Evolutionary conservation across 2,329 filamentous ascomycete genomes (phyloP).

Genomic region (Sarocladium oryzae): DNA sequence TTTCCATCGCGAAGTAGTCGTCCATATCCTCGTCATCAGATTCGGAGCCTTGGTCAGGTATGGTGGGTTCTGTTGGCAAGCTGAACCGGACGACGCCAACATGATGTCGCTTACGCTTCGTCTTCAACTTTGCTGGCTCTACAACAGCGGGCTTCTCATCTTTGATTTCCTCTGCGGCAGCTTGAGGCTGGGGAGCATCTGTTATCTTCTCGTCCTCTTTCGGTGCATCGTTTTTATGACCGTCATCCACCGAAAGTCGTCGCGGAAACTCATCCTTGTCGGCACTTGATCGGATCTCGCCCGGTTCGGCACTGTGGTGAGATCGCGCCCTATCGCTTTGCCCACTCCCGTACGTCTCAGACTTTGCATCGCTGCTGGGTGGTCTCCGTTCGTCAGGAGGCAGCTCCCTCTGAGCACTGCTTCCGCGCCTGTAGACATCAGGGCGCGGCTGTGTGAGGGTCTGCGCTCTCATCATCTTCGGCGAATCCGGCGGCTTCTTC

Average conservation of each 20-base stretch:
- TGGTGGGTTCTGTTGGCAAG: conserved; percentile 30
- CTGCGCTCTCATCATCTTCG: conserved; percentile 43
- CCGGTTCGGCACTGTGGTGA: conserved; percentile 39
- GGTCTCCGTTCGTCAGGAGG: conserved; percentile 39
- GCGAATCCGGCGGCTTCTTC: conserved; percentile 46
- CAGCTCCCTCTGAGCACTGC: conserved; percentile 26
- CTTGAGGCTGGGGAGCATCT: neutral
- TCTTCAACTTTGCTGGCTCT: conserved; percentile 14
- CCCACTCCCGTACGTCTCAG: conserved; percentile 27
- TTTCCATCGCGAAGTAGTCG: conserved; percentile 48
- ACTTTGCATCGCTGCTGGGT: conserved; percentile 47
- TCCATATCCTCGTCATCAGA: conserved; percentile 54
- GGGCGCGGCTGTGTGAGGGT: conserved; percentile 40
- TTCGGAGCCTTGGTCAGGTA: conserved; percentile 29
- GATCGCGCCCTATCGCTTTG: conserved; percentile 30
- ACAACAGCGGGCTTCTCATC: neutral
- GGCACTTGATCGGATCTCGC: conserved; percentile 36
- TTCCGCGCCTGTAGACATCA: conserved; percentile 30
- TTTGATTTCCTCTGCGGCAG: conserved; percentile 13
- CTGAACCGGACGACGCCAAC: conserved; percentile 31
- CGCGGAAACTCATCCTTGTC: conserved; percentile 32
- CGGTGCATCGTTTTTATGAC: neutral
- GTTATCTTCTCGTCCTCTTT: conserved; percentile 6
- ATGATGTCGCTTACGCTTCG: conserved; percentile 21
- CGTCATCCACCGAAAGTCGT: neutral